These are phyloP conservation scores for Hyphopichia wangnamkhiaoensis DNA, from an alignment of 1,139 yeast species.

Conservation along the genomic window DNA sequence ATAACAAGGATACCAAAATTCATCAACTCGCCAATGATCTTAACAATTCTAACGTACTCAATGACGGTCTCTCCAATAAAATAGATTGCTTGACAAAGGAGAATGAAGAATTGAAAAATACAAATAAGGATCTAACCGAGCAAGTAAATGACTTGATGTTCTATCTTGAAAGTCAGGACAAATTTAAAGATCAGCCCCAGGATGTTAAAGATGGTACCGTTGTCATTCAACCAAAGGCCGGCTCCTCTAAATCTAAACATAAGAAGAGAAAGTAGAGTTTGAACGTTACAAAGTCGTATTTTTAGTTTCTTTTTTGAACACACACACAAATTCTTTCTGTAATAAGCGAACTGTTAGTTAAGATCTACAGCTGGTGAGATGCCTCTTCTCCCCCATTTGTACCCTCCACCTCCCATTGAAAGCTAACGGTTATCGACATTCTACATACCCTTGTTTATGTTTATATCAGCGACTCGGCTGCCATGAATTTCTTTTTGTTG, in stretches of 20 bases:
- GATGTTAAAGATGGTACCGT: slow-evolving; percentile 74
- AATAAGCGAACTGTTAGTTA: too few relatives aligned
- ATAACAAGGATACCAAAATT: slow-evolving; percentile 33
- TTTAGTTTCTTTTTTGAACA: too few relatives aligned
- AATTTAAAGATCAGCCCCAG: slow-evolving; percentile 66
- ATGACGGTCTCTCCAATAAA: slow-evolving; percentile 58
- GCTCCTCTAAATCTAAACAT: slow-evolving; percentile 13
- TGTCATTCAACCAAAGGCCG: slow-evolving; percentile 35
- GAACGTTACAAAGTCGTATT: too few relatives aligned
- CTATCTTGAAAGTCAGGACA: slow-evolving; percentile 70
- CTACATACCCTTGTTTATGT: too few relatives aligned
- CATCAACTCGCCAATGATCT: slow-evolving; percentile 29
- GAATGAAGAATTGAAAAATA: slow-evolving; percentile 28
- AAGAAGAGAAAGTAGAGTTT: slow-evolving; percentile 14
- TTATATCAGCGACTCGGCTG: too few relatives aligned
- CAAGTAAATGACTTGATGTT: slow-evolving; percentile 84
- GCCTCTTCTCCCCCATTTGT: too few relatives aligned
- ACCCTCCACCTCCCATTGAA: too few relatives aligned
- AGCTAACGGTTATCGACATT: too few relatives aligned
- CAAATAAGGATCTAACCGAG: slow-evolving; percentile 57
- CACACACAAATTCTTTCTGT: too few relatives aligned
- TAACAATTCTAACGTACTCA: slow-evolving; percentile 42
- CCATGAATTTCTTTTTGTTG: too few relatives aligned
- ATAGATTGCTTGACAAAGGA: slow-evolving; percentile 48
- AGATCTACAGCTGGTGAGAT: too few relatives aligned